Conservation (phyloP, 2,329 filamentous ascomycete genomes). For the Exophiala oligosperma region DNA sequence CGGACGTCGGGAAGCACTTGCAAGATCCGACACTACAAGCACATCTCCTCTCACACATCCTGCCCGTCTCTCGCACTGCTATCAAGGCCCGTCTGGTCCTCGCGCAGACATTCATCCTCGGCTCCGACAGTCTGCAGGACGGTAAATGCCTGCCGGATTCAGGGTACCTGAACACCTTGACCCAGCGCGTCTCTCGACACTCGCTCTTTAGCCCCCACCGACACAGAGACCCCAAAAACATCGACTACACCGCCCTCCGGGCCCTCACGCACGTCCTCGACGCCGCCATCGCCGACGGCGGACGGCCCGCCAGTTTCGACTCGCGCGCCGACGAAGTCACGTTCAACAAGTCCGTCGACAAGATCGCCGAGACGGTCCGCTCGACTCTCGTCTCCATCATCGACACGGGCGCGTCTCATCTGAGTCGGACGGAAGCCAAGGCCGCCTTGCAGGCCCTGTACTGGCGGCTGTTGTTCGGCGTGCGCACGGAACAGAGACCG, state of each 20-base stretch:
- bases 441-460: constrained; percentile 72
- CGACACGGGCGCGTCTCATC: constrained; percentile 70
- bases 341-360: constrained; percentile 74
- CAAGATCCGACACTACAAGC: constrained; percentile 40
- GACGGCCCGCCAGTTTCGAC: constrained; percentile 31
- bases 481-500: constrained; percentile 63
- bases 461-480: constrained; percentile 68
- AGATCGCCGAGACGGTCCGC: constrained; percentile 61
- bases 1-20: constrained; percentile 30
- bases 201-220: constrained; percentile 24
- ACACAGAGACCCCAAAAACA: constrained; percentile 19
- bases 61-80: constrained; percentile 38
- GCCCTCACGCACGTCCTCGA: constrained; percentile 70
- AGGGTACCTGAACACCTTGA: constrained; percentile 17
- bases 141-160: neutral
- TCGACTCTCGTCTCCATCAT: constrained; percentile 62
- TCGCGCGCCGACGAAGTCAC: constrained; percentile 38
- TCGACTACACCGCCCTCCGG: constrained; percentile 67
- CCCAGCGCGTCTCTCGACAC: constrained; percentile 22
- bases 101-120: constrained; percentile 32
- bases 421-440: constrained; percentile 75
- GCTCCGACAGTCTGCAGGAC: constrained; percentile 2
- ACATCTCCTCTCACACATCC: constrained; percentile 42
- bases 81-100: constrained; percentile 43
- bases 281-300: constrained; percentile 69